Evolutionary conservation across 1,284 basidiomycete species (phyloP), one percentile per base, ranked within the genome.

Genomic region (Coniferiporia weirii): DNA sequence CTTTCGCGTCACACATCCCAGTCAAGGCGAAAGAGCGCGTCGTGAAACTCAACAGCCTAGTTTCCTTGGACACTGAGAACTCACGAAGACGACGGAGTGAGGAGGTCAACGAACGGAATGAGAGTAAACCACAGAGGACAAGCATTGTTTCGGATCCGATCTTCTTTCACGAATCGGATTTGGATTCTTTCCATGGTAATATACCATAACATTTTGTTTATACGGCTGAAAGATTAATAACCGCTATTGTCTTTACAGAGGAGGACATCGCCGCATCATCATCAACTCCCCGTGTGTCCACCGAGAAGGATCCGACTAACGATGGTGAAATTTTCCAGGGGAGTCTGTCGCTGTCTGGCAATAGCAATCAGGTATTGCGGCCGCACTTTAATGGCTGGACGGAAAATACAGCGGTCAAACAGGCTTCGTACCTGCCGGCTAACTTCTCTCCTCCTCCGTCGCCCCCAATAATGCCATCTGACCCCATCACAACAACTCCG

Each of bases 401-500:
- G 43, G 27, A 15, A 43, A 50, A 53, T 15, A 13, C 49, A 17
- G 50, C 35, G 36, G 52, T 17, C 32, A 59, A 35, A 20, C 50
- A 47, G 10, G 10, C 44, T 19, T 17, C 44, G 36, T 17, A 45
- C 45, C 34, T 61, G 22, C 60, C 60, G 10, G 46, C 44, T 22
- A 54, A 54, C 52, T 61, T 68, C 44, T 70, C 71, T 43, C 64
- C 67, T 15, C 72, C 74, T 10, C 67, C 68, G 20, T 69, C 74
- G 40, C 69, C 71, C 10, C 69, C 52, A 38, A 67, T 51, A 47
- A 66, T 32, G 60, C 62, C 45, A 22, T 62, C 48, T 40, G 62
- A 53, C 62, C 65, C 45, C 45, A 62, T 56, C 60, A 69, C 61
- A 45, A 66, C 55, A 19, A 85, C 85, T 5, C 85, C 85, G 19